Percentiles rank a stretch among this genome's conserved stretches.
Conservation (phyloP, 2,329 filamentous ascomycete species). For the Didymella sp. region DNA sequence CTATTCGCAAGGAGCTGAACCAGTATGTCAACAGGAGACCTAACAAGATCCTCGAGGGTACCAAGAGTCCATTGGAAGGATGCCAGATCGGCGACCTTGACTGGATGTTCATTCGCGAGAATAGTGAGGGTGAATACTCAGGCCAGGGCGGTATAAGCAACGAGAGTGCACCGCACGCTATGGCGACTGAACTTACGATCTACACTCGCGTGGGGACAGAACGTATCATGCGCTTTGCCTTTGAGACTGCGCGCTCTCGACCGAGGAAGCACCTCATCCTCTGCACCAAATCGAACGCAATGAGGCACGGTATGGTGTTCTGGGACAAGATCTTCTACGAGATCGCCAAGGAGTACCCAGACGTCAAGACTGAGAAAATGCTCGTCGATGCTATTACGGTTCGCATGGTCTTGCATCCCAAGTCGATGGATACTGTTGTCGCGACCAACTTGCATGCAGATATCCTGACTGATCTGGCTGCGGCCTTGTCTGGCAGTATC, state of each 20-base stretch:
- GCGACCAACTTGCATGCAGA: constrained; percentile 63
- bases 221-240: constrained; percentile 58
- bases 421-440: constrained; percentile 57
- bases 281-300: constrained; percentile 59
- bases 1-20: constrained; percentile 71
- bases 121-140: constrained; percentile 58
- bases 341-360: constrained; percentile 55
- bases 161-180: constrained; percentile 49
- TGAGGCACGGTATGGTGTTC: constrained; percentile 58
- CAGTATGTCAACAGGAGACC: constrained; percentile 73
- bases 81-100: constrained; percentile 51
- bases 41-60: constrained; percentile 54
- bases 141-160: constrained; percentile 56
- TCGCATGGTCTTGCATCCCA: constrained; percentile 56
- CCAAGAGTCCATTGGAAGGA: constrained; percentile 50
- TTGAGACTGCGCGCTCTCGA: constrained; percentile 54
- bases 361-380: constrained; percentile 58
- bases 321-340: constrained; percentile 58
- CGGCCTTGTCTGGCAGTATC: constrained; percentile 70
- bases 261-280: constrained; percentile 57
- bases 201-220: constrained; percentile 56
- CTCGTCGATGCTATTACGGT: constrained; percentile 60
- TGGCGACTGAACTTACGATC: constrained; percentile 57
- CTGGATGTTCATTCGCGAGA: constrained; percentile 59
- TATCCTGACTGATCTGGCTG: constrained; percentile 71